phyloP scores from a whole-genome alignment of 2,329 filamentous ascomycete species.

The Exophiala viscosa region DNA sequence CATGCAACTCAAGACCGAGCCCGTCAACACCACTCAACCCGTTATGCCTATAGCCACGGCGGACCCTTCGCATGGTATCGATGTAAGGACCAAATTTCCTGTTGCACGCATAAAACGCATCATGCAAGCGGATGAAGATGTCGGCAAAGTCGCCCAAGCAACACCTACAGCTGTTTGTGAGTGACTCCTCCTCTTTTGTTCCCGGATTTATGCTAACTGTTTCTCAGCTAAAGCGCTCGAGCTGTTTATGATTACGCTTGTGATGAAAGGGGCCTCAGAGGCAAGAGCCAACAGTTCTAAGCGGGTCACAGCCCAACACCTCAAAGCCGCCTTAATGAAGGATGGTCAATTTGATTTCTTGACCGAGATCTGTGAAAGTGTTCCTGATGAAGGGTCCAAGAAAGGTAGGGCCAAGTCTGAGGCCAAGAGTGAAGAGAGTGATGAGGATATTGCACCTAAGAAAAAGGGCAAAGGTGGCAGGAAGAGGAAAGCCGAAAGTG shows the following conservation, averaged over 20 bases:
- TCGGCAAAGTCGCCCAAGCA: constrained; percentile 96
- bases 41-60: constrained; percentile 10
- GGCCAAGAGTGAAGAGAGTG: constrained; percentile 26
- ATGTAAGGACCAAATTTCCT: constrained; percentile 92
- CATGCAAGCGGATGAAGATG: constrained; percentile 98
- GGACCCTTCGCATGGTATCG: constrained; percentile 52
- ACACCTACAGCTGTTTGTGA: constrained; percentile 86
- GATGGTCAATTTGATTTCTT: constrained; percentile 95
- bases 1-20: constrained; percentile 10
- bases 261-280: constrained; percentile 80
- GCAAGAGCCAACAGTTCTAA: constrained; percentile 70
- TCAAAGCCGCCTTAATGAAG: constrained; percentile 83
- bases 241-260: constrained; percentile 94
- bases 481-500: constrained; percentile 22
- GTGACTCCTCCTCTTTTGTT: constrained; percentile 33
- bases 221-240: constrained; percentile 82
- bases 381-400: constrained; percentile 54
- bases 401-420: constrained; percentile 26
- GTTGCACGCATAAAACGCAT: constrained; percentile 97
- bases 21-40: constrained; percentile 8
- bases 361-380: constrained; percentile 81
- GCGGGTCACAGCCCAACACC: constrained; percentile 81
- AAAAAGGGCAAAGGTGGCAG: constrained; percentile 21
- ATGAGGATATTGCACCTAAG: constrained; percentile 23
- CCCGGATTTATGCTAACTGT: constrained; percentile 23